Conservation (phyloP, 768 basidiomycete genomes). For the Suillus bovinus region DNA sequence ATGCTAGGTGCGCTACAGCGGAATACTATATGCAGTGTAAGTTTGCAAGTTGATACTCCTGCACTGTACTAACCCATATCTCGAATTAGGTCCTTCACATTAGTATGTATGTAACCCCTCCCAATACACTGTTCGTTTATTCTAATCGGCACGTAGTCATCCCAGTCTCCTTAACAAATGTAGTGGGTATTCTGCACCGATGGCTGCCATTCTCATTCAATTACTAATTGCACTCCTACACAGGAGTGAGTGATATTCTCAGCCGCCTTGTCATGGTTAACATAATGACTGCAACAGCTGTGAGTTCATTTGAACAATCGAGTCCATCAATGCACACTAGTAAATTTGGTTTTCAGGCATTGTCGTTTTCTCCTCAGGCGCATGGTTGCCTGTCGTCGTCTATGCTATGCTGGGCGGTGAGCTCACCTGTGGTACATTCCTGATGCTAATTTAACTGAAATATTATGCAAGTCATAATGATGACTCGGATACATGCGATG, state of each 20-base stretch:
- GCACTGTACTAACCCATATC: not conserved
- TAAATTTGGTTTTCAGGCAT: not conserved
- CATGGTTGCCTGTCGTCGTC: not conserved
- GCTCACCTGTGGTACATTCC: not conserved
- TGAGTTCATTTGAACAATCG: not conserved
- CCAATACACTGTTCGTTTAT: not conserved
- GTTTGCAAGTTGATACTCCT: not conserved
- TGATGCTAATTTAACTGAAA: not conserved
- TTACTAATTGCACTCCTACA: not conserved
- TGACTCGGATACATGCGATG: not conserved
- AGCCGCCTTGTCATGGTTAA: not conserved
- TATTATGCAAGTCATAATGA: not conserved
- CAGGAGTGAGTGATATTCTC: not conserved
- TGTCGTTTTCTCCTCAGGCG: accelerated
- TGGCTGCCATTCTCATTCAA: not conserved
- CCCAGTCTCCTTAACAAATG: not conserved
- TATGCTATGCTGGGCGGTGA: not conserved
- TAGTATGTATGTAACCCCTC: not conserved
- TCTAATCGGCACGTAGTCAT: not conserved
- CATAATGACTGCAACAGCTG: not conserved
- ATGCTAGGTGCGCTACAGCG: not conserved
- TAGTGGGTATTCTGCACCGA: not conserved
- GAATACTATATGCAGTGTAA: not conserved
- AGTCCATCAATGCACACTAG: not conserved
- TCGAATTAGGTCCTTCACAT: not conserved